Evolutionary conservation across 1,284 basidiomycete genomes (phyloP), one percentile per base, ranked within the genome.

Genomic region (Singerocomus rubriflavus): DNA sequence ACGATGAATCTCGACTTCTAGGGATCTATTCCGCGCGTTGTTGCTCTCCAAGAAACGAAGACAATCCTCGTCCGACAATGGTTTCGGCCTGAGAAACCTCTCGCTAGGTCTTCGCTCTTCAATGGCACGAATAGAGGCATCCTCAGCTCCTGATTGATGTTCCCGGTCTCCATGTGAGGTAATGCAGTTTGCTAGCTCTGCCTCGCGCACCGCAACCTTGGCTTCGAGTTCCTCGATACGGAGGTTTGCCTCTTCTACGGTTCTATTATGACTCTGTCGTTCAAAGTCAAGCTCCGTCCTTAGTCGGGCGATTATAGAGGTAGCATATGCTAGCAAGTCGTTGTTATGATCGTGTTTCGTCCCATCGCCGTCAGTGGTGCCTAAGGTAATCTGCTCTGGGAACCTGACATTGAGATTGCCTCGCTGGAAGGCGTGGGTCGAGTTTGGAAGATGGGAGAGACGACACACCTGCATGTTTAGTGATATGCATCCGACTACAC

Each of bases 191-290:
- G 78, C 76, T 5, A 84, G 68, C 52, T 82, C 78, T 0, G 75
- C 74, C 38, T 84, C 83, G 21, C 81, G 72, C 6, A 73, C 72
- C 0, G 82, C 79, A 5, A 85, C 63, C 59, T 77, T 76, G 1
- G 81, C 79, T 48, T 79, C 73, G 3, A 85, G 71, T 10, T 69
- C 63, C 7, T 73, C 61, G 32, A 81, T 73, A 39, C 73, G 72
- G 1, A 67, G 58, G 46, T 78, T 76, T 0, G 73, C 70, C 8
- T 68, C 62, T 34, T 72, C 66, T 11, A 67, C 70, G 0, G 72
- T 75, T 13, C 64, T 65, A 9, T 57, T 56, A 53, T 81, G 80
- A 0, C 73, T 71, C 32, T 57, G 60, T 4, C 74, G 71, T 58
- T 83, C 82, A 1, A 66, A 53, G 17, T 74, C 72, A 21, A 78